These are phyloP conservation scores for Gorgonomyces haynaldii DNA, from an alignment of 192 early-diverging fungal species.

Conservation along the genomic window DNA sequence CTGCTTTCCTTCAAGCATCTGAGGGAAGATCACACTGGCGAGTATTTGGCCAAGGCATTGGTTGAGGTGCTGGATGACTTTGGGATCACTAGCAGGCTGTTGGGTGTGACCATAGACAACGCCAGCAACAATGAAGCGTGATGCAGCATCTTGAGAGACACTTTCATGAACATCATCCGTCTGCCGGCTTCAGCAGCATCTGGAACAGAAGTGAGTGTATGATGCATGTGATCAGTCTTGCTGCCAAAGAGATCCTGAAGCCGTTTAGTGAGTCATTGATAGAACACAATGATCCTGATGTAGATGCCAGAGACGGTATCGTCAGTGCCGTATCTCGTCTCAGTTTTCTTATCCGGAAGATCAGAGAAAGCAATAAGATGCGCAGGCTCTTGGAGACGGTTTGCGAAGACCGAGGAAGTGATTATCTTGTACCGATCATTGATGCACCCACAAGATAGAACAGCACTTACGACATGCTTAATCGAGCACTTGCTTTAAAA, in stretches of 20 bases:
- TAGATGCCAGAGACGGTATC: too few relatives aligned
- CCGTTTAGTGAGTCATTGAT: too few relatives aligned
- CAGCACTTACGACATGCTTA: neutral
- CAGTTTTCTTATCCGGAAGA: neutral
- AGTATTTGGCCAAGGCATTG: neutral
- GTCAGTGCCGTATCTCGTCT: too few relatives aligned
- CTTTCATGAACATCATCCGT: neutral
- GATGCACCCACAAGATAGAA: neutral
- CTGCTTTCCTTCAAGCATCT: slow-evolving; percentile 1
- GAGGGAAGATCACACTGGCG: neutral
- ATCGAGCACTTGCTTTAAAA: neutral
- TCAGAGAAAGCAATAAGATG: neutral
- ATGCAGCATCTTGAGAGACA: neutral
- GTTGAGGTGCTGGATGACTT: slow-evolving; percentile 5
- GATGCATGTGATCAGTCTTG: slow-evolving; percentile 1
- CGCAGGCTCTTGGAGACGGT: neutral
- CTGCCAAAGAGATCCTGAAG: slow-evolving; percentile 4
- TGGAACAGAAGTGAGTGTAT: slow-evolving; percentile 6
- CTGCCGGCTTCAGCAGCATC: neutral
- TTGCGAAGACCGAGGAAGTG: neutral
- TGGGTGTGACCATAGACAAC: slow-evolving; percentile 1
- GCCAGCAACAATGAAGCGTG: slow-evolving; percentile 3
- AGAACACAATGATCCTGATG: too few relatives aligned
- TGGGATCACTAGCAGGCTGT: neutral
- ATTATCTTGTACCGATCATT: neutral